phyloP scores from a whole-genome alignment of 257 asterid genomes.

The Thymus mandschuricus region DNA sequence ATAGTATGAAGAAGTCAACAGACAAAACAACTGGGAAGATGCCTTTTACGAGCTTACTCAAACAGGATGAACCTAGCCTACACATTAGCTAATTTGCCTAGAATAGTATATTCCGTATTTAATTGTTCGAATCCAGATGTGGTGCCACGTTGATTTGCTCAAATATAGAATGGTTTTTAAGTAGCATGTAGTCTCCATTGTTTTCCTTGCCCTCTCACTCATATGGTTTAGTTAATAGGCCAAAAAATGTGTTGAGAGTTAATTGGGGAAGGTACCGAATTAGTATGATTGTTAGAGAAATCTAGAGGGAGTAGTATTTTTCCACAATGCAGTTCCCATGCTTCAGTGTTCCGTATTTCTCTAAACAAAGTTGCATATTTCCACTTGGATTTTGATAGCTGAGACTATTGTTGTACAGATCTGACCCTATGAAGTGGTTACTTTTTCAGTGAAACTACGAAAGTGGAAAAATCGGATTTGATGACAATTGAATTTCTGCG shows the following conservation, averaged over 20 bases:
- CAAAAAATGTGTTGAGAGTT: background rate
- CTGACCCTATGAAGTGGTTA: constrained; percentile 34
- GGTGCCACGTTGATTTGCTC: background rate
- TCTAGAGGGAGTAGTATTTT: background rate
- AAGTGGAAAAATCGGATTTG: constrained; percentile 65
- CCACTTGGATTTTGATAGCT: background rate
- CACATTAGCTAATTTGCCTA: constrained; percentile 3
- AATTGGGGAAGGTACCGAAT: background rate
- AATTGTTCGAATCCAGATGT: background rate
- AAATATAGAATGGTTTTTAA: background rate
- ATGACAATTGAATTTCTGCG: constrained; percentile 88
- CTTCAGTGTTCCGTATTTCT: background rate
- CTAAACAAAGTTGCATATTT: background rate
- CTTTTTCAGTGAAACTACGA: constrained; percentile 49
- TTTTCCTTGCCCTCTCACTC: background rate
- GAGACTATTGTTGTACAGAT: constrained; percentile 21
- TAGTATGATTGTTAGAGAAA: constrained; percentile 10
- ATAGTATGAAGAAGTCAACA: constrained; percentile 6
- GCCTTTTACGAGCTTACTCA: background rate
- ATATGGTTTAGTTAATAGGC: background rate
- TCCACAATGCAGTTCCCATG: background rate
- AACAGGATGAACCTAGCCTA: background rate
- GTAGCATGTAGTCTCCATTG: background rate
- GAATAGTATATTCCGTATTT: background rate
- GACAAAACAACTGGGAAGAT: background rate